Conservation (phyloP, 2,329 filamentous ascomycete genomes). For the Ascosphaera aggregata region DNA sequence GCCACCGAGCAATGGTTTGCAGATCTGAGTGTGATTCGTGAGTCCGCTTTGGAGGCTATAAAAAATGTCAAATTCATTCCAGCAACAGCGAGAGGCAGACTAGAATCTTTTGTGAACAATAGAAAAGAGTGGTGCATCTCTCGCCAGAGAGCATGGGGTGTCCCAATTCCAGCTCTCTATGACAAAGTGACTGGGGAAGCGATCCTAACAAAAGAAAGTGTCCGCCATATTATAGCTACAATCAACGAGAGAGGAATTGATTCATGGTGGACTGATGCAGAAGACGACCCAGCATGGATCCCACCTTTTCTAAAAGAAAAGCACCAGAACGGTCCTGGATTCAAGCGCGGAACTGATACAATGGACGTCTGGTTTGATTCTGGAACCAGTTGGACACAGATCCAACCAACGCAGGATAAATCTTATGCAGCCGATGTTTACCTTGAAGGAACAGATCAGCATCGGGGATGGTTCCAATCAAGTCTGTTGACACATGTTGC, state of each 20-base stretch:
- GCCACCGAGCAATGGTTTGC: slow-evolving; percentile 98
- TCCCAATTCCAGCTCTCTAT: slow-evolving; percentile 84
- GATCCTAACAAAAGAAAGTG: slow-evolving; percentile 53
- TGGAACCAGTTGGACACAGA: slow-evolving; percentile 65
- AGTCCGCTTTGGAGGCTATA: slow-evolving; percentile 45
- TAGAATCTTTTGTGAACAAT: slow-evolving; percentile 68
- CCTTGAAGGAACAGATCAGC: slow-evolving; percentile 84
- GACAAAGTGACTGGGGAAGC: slow-evolving; percentile 43
- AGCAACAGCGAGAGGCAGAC: slow-evolving; percentile 43
- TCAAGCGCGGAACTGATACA: slow-evolving; percentile 64
- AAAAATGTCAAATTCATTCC: slow-evolving; percentile 58
- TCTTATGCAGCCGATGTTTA: slow-evolving; percentile 50
- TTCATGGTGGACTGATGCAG: slow-evolving; percentile 76
- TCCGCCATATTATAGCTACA: slow-evolving; percentile 62
- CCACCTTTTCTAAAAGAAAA: slow-evolving; percentile 33
- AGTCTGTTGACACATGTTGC: slow-evolving; percentile 74
- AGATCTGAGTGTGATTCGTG: slow-evolving; percentile 65
- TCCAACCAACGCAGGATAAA: slow-evolving; percentile 14
- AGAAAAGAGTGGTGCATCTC: slow-evolving; percentile 97
- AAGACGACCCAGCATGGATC: slow-evolving; percentile 57
- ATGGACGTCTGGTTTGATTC: slow-evolving; percentile 99
- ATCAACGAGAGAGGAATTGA: slow-evolving; percentile 62
- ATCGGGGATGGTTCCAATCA: slow-evolving; percentile 97
- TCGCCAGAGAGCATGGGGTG: slow-evolving; percentile 83
- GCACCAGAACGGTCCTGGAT: slow-evolving; percentile 20